phyloP scores from a whole-genome alignment of 192 early-diverging fungal genomes.

The Coemansia sp. region DNA sequence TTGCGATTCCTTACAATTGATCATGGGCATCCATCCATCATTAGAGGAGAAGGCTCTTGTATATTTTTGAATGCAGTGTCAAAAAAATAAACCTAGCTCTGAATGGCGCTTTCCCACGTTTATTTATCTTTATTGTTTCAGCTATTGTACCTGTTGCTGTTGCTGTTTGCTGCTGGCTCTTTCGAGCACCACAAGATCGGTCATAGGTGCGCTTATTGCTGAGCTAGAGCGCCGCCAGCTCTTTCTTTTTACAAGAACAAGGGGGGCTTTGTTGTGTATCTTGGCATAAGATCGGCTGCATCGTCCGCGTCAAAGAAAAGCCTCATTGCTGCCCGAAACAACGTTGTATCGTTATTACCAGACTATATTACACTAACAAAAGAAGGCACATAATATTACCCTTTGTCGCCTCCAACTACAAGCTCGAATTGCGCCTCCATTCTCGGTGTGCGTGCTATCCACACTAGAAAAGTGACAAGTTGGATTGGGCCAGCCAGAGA shows the following conservation, averaged over 20 bases:
- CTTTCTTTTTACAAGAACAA: background rate
- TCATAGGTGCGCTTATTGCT: background rate
- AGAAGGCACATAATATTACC: background rate
- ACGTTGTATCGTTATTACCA: background rate
- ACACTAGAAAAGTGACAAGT: background rate
- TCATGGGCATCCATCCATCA: conserved; percentile 1
- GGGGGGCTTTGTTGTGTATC: background rate
- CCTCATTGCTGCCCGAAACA: background rate
- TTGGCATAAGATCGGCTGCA: conserved; percentile 4
- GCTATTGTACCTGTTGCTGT: no score
- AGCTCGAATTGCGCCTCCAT: background rate
- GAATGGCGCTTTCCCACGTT: background rate
- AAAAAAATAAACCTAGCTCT: background rate
- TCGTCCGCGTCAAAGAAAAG: background rate
- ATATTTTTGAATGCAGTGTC: background rate
- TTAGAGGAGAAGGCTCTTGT: no score
- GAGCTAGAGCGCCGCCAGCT: background rate
- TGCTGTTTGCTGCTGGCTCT: background rate
- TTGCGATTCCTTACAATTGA: background rate
- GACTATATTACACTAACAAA: background rate
- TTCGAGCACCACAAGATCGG: background rate
- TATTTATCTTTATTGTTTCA: background rate
- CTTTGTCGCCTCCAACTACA: no score
- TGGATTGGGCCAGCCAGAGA: background rate
- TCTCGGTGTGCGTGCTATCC: background rate